A percentile compares a stretch with the other conserved stretches of the same genome.
Conservation (phyloP, 2,329 filamentous ascomycete genomes). For the Colletotrichum costaricense region DNA sequence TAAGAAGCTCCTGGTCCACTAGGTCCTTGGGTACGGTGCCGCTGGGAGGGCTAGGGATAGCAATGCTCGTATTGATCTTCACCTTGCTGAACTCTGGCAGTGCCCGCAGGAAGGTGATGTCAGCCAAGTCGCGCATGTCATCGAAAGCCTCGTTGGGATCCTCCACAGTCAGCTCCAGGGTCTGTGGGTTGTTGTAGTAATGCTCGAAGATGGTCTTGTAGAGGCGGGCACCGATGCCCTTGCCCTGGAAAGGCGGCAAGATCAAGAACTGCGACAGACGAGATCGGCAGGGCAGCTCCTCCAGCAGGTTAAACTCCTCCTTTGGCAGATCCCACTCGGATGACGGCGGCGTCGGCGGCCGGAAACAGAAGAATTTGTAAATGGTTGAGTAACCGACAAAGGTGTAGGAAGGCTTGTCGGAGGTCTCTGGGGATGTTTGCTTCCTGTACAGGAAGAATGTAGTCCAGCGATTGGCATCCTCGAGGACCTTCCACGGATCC, state of each 20-base stretch:
- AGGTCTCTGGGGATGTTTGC: slow-evolving; percentile 53
- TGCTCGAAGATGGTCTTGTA: slow-evolving; percentile 83
- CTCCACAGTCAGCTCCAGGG: slow-evolving; percentile 90
- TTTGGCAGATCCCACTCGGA: slow-evolving; percentile 58
- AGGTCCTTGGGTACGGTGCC: slow-evolving; percentile 58
- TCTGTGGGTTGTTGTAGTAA: slow-evolving; percentile 74
- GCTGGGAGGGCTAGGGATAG: slow-evolving; percentile 59
- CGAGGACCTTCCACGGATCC: slow-evolving; percentile 35
- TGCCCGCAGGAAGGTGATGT: slow-evolving; percentile 73
- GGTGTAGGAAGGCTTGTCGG: slow-evolving; percentile 72
- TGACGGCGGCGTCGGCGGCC: slow-evolving; percentile 56
- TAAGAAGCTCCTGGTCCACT: slow-evolving; percentile 66
- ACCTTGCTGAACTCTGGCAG: slow-evolving; percentile 69
- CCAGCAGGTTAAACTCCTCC: slow-evolving; percentile 60
- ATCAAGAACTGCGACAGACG: slow-evolving; percentile 95
- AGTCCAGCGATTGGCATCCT: slow-evolving; percentile 85
- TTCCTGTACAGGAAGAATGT: slow-evolving; percentile 88
- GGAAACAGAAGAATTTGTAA: slow-evolving; percentile 83
- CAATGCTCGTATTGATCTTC: slow-evolving; percentile 62
- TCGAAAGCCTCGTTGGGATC: slow-evolving; percentile 92
- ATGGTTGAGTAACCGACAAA: slow-evolving; percentile 92
- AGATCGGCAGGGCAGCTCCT: slow-evolving; percentile 78
- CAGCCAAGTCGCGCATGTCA: slow-evolving; percentile 80
- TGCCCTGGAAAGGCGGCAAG: slow-evolving; percentile 85
- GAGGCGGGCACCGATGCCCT: slow-evolving; percentile 81